Evolutionary conservation across 2,329 filamentous ascomycete species (phyloP), one percentile per base, ranked within the genome.

Genomic region (Chrysosporium keratinophilum): DNA sequence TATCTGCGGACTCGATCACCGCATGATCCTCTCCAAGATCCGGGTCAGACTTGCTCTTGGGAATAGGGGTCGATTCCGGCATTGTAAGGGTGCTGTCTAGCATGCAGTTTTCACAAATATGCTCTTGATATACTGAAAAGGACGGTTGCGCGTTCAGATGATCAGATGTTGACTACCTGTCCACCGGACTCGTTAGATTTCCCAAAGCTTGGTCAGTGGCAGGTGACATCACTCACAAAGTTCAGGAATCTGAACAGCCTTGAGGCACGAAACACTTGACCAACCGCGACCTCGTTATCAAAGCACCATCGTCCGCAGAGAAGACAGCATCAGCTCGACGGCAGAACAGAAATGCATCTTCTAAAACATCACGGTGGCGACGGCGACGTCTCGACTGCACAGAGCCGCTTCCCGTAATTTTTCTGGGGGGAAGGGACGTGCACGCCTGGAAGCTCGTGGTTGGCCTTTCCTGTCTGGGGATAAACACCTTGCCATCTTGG

Each of bases 21-120:
- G 42, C 55, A 37, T 50, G 46, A 12, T 65, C 59, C 42, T 62
- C 57, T 3, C 49, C 31, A 20, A 55, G 40, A 34, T 54, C 51
- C 17, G 59, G 54, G n/a, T 64, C 61, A 5, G 63, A 62, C 47
- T 60, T 62, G 49, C 60, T 55, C 52, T 60, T 64, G 15, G 60
- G 58, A 17, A 62, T 57, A 33, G 50, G 54, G 54, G 55, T 54
- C 42, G 60, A 54, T 12, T 64, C 60, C 33, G 65, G 56, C 66
- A 68, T 68, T 45, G 45, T 57, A 11, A 35, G 11, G 11, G 3
- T 20, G 17, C 42, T 11, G 12, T 19, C 2, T 14, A 14, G 23
- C 23, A 23, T n/a, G 12, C 6, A 23, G 14, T 7, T 9, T 31
- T 6, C 5, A 9, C 10, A 20, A 15, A 7, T 14, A 2, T 41